Evolutionary conservation across 1,284 basidiomycete species (phyloP).

Genomic region (Trametes versicolor): DNA sequence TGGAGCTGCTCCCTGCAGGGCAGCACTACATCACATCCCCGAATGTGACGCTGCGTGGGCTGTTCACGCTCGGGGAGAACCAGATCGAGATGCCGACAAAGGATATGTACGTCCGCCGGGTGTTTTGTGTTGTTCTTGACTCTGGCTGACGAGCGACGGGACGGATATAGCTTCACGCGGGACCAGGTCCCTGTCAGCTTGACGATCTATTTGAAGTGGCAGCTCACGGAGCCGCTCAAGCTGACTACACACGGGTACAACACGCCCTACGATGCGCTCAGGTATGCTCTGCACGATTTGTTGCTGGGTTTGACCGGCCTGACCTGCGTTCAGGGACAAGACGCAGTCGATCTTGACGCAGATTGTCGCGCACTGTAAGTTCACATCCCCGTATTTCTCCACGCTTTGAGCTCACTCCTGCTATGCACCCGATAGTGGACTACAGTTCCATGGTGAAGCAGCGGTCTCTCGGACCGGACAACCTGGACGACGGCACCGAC

Average conservation of each 20-base stretch:
- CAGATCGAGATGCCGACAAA: conserved; percentile 87
- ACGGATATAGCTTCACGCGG: conserved; percentile 68
- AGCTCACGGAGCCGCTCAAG: conserved; percentile 79
- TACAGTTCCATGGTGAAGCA: conserved; percentile 80
- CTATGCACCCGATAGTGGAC: conserved; percentile 47
- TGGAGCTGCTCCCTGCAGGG: conserved; percentile 78
- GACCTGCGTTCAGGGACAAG: conserved; percentile 61
- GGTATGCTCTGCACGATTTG: conserved; percentile 30
- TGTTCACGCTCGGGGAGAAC: conserved; percentile 83
- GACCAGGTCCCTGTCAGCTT: conserved; percentile 86
- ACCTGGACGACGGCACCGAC: conserved; percentile 73
- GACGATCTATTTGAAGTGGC: conserved; percentile 85
- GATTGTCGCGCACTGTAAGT: conserved; percentile 77
- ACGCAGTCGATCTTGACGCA: conserved; percentile 86
- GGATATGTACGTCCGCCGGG: conserved; percentile 66
- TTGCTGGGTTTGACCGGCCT: neutral
- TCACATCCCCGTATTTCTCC: no score
- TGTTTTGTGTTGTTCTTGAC: conserved; percentile 5
- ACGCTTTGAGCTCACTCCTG: neutral
- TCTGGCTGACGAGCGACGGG: neutral
- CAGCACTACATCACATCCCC: conserved; percentile 86
- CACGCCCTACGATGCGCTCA: conserved; percentile 82
- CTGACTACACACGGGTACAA: conserved; percentile 83
- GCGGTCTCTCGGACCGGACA: conserved; percentile 77
- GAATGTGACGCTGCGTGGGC: conserved; percentile 78